phyloP scores from a whole-genome alignment of 2,329 filamentous ascomycete genomes.

The Venturia nashicola region DNA sequence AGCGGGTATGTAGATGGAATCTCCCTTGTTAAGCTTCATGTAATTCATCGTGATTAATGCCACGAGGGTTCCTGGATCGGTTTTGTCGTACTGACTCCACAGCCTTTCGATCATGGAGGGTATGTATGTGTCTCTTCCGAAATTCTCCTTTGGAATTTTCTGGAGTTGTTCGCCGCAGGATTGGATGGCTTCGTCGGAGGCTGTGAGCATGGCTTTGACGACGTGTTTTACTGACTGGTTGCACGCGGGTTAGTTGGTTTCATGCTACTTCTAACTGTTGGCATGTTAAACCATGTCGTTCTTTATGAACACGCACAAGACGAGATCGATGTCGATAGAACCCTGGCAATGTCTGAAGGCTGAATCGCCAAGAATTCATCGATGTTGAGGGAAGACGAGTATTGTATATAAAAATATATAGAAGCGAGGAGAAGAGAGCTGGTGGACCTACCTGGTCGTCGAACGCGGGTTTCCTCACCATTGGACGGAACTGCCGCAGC shows the following conservation, averaged over 20 bases:
- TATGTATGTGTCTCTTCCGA: conserved; percentile 46
- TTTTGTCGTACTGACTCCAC: conserved; percentile 48
- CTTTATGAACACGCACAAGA: no score
- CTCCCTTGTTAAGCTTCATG: conserved; percentile 50
- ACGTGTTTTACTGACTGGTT: conserved; percentile 42
- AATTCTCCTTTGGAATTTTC: conserved; percentile 33
- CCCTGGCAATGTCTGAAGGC: no score
- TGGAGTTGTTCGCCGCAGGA: conserved; percentile 41
- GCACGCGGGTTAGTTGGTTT: no score
- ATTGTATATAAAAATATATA: no score
- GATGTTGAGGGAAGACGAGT: no score
- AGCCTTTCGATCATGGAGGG: conserved; percentile 52
- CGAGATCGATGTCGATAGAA: no score
- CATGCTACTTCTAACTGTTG: no score
- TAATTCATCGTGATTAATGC: conserved; percentile 67
- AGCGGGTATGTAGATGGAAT: conserved; percentile 58
- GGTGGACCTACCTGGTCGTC: conserved; percentile 26
- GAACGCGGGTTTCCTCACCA: conserved; percentile 31
- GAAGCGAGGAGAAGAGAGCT: no score
- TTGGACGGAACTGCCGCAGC: conserved; percentile 41
- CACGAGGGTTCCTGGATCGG: conserved; percentile 56
- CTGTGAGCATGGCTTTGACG: conserved; percentile 42
- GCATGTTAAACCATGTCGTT: no score
- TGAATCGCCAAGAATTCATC: no score
- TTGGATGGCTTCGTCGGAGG: conserved; percentile 40